Conservation (phyloP, 805 yeast species). For the Jamesozyma gamospora region DNA sequence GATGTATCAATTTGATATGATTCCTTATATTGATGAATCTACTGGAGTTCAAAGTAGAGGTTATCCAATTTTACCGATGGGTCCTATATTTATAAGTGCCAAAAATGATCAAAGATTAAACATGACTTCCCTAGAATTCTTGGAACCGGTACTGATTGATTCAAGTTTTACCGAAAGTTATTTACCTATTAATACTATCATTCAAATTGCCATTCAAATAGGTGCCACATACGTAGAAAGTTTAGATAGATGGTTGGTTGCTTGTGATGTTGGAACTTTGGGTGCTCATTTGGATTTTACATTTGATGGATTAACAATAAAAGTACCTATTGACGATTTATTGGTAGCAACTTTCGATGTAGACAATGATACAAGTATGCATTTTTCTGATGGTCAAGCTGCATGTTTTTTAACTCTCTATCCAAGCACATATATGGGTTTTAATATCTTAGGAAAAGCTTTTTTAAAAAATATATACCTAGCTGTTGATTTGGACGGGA, state of each 20-base stretch:
- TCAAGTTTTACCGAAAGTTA: conserved; percentile 40
- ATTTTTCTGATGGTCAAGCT: conserved; percentile 41
- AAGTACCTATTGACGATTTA: conserved; percentile 41
- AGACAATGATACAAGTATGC: conserved; percentile 29
- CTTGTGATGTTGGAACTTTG: conserved; percentile 41
- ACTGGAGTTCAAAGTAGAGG: conserved; percentile 22
- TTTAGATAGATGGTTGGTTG: conserved; percentile 48
- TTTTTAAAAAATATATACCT: conserved; percentile 44
- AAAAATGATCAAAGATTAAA: conserved; percentile 31
- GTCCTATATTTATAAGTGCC: conserved; percentile 37
- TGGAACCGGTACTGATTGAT: conserved; percentile 50
- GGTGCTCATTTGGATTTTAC: conserved; percentile 44
- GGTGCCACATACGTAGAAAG: conserved; percentile 50
- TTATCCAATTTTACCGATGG: conserved; percentile 39
- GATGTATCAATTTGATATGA: conserved; percentile 39
- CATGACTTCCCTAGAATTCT: conserved; percentile 29
- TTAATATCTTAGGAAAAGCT: conserved; percentile 47
- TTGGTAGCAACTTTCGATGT: conserved; percentile 31
- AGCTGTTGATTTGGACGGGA: conserved; percentile 55
- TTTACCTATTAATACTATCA: conserved; percentile 46
- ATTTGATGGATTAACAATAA: conserved; percentile 43
- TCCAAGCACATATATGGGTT: conserved; percentile 42
- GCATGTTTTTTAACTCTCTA: conserved; percentile 50
- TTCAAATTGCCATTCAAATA: conserved; percentile 57
- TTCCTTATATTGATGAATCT: conserved; percentile 32